phyloP scores from a whole-genome alignment of 2,329 filamentous ascomycete genomes.

The Calcarisporium arbuscula region DNA sequence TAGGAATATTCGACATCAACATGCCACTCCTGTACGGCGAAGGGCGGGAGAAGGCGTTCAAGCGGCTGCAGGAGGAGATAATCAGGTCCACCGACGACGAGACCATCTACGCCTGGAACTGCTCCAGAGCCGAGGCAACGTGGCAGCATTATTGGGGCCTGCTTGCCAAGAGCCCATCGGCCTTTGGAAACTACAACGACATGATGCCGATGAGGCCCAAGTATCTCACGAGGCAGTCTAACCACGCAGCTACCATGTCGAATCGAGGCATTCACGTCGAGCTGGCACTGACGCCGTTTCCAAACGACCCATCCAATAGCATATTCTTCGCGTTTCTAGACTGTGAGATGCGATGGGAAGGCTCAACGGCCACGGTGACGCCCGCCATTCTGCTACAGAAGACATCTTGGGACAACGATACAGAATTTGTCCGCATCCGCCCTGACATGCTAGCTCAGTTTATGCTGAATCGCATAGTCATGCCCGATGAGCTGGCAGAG shows the following conservation, averaged over 20 bases:
- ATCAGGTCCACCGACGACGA: slow-evolving; percentile 22
- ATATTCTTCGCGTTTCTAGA: slow-evolving; percentile 22
- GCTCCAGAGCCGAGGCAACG: slow-evolving; percentile 8
- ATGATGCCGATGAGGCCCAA: slow-evolving; percentile 14
- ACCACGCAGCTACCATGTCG: slow-evolving; percentile 13
- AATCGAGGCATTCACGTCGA: slow-evolving; percentile 20
- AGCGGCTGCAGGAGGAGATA: slow-evolving; percentile 21
- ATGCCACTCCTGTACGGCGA: slow-evolving; percentile 28
- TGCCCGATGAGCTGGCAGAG: slow-evolving; percentile 16
- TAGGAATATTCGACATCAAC: slow-evolving; percentile 26
- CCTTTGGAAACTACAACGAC: slow-evolving; percentile 16
- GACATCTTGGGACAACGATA: slow-evolving; percentile 20
- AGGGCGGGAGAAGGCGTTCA: slow-evolving; percentile 20
- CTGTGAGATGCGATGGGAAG: slow-evolving; percentile 19
- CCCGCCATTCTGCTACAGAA: slow-evolving; percentile 22
- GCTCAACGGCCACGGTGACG: slow-evolving; percentile 8
- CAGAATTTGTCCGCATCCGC: slow-evolving; percentile 19
- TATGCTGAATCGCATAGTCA: slow-evolving; percentile 20
- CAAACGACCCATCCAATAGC: slow-evolving; percentile 17
- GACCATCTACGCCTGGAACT: slow-evolving; percentile 22
- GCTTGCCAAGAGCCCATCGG: slow-evolving; percentile 18
- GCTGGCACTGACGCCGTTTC: slow-evolving; percentile 20
- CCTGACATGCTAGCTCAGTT: slow-evolving; percentile 17
- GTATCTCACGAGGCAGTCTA: slow-evolving; percentile 18
- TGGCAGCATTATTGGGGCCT: slow-evolving; percentile 19